Evolutionary conservation across 305 asterid species (phyloP).

Genomic region (Fraxinus dipetala): DNA sequence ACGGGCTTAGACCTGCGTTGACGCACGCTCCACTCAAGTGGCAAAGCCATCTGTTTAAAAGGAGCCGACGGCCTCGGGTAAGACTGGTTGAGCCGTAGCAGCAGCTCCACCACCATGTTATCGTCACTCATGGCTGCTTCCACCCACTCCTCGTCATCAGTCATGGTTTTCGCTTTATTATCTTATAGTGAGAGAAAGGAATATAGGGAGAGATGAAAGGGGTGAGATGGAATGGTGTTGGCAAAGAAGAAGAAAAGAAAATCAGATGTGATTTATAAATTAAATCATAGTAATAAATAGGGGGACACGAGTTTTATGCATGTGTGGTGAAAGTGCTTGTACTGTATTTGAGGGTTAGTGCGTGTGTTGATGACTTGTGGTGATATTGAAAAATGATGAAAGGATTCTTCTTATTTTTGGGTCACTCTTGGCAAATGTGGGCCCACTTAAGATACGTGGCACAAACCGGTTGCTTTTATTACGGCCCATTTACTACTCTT

Average conservation of each 20-base stretch:
- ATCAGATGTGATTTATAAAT: not conserved
- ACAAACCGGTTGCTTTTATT: not conserved
- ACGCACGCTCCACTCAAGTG: slow-evolving; percentile 56
- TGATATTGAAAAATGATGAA: not conserved
- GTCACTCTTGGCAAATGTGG: not conserved
- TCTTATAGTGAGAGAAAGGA: not conserved
- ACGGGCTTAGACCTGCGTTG: slow-evolving; percentile 54
- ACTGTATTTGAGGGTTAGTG: not conserved
- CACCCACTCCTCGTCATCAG: slow-evolving; percentile 12
- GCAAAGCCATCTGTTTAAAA: slow-evolving; percentile 18
- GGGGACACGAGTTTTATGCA: not conserved
- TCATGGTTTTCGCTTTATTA: not conserved
- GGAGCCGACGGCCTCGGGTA: slow-evolving; percentile 3
- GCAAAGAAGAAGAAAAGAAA: not conserved
- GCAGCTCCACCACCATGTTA: slow-evolving; percentile 5
- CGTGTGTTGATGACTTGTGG: not conserved
- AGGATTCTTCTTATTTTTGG: not conserved
- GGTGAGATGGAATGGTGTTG: not conserved
- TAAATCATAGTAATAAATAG: not conserved
- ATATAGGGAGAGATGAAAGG: not conserved
- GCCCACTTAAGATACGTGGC: not conserved
- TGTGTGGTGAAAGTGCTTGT: not conserved
- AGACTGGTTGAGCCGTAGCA: slow-evolving; percentile 3
- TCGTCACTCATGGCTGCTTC: slow-evolving; percentile 2
- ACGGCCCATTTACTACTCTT: not conserved